phyloP scores from a whole-genome alignment of 164 flowering plant genomes.

The Tetracentron sinense region DNA sequence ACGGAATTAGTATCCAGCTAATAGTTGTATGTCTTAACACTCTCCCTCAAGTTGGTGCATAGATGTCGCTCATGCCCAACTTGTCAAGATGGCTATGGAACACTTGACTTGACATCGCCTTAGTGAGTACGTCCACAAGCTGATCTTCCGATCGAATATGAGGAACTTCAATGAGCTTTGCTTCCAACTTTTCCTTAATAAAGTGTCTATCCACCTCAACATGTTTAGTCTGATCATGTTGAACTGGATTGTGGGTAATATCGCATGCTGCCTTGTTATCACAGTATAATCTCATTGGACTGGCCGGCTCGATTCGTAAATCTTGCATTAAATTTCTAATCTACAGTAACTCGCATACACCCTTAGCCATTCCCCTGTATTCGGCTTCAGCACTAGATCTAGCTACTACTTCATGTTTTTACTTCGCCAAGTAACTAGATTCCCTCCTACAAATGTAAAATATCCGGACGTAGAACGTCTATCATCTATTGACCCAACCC shows the following conservation, averaged over 20 bases:
- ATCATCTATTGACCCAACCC: not conserved
- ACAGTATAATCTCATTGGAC: conserved; percentile 1
- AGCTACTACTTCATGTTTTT: conserved; percentile 1
- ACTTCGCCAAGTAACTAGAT: conserved; percentile 9
- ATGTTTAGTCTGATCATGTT: not conserved
- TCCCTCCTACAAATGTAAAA: not conserved
- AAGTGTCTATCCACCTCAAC: not conserved
- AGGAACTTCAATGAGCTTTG: not conserved
- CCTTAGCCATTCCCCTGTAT: conserved; percentile 1
- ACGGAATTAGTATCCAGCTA: no score
- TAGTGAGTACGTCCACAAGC: no score
- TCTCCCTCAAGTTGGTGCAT: no score
- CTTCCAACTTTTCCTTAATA: not conserved
- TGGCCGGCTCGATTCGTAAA: not conserved
- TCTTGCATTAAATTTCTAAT: not conserved
- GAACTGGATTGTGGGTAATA: conserved; percentile 1
- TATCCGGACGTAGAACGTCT: conserved; percentile 7
- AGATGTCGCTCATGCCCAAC: no score
- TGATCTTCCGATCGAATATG: conserved; percentile 7
- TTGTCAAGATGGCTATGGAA: no score
- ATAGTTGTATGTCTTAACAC: no score
- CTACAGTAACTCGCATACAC: not conserved
- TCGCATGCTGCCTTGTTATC: conserved; percentile 7
- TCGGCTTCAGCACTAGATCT: conserved; percentile 3
- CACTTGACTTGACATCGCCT: no score